Evolutionary conservation across 371 early-diverging fungal species (phyloP).

Genomic region (Rhizopus stolonifer): DNA sequence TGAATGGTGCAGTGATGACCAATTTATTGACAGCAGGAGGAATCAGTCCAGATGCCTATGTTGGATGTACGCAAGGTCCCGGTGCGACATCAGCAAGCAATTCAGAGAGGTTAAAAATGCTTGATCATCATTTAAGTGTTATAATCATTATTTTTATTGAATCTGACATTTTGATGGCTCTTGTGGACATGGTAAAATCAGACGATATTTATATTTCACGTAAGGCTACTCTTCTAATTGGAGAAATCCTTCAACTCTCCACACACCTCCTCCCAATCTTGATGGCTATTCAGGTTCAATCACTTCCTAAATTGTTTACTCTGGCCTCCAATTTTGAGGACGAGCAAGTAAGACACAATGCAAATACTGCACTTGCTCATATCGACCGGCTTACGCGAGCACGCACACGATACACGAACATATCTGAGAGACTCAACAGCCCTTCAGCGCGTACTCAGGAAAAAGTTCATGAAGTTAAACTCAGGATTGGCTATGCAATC

Average conservation of each 20-base stretch:
- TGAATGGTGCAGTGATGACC: constrained; percentile 23
- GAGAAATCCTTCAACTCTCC: constrained; percentile 76
- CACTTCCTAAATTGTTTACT: constrained; percentile 73
- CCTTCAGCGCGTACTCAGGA: constrained; percentile 37
- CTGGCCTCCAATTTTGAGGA: constrained; percentile 79
- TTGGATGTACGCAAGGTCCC: constrained; percentile 10
- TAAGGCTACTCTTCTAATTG: constrained; percentile 71
- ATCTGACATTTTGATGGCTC: constrained; percentile 73
- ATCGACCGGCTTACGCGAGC: constrained; percentile 65
- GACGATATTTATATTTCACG: constrained; percentile 54
- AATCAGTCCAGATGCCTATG: constrained; percentile 25
- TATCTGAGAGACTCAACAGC: neutral
- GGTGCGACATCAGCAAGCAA: constrained; percentile 34
- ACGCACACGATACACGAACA: constrained; percentile 27
- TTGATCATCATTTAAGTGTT: constrained; percentile 72
- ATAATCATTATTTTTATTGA: constrained; percentile 78
- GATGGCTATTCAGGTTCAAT: constrained; percentile 63
- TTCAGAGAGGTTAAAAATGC: constrained; percentile 55
- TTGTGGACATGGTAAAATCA: constrained; percentile 53
- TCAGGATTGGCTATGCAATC: constrained; percentile 69
- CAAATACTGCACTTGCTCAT: constrained; percentile 72
- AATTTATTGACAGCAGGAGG: constrained; percentile 31
- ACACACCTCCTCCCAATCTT: constrained; percentile 63
- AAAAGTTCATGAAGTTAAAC: constrained; percentile 68
- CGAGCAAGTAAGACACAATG: constrained; percentile 72